Evolutionary conservation across 768 basidiomycete species (phyloP), one percentile per base, ranked within the genome.

Genomic region (Lactarius psammicola): DNA sequence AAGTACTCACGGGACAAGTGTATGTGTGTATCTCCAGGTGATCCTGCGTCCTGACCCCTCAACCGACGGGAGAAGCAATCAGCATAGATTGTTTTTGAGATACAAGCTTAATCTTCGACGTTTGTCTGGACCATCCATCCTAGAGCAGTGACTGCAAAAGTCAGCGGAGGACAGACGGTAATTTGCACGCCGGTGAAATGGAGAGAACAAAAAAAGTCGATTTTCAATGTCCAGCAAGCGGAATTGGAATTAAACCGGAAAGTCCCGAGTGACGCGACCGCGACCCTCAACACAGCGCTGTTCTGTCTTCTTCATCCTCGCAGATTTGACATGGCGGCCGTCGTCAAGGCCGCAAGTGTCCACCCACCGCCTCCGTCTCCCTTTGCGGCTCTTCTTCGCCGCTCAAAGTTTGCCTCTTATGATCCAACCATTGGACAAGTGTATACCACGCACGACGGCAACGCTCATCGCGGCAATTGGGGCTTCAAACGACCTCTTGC

Each of bases 71-170:
- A 93, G 83, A 80, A 86, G 84, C 90, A 80, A 83, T 90, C 91
- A 86, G 91, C 90, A 86, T 84, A 87, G 89, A 92, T 83, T 92
- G 91, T 93, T 92, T 93, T 92, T 84, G 89, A 89, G 88, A 80
- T 74, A 78, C 79, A 78, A 76, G 70, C 74, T 79, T 75, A 58
- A 60, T 92, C 89, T 91, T 75, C 88, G 87, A 90, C 90, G 84
- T 81, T 88, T 92, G 90, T 92, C 90, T 92, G 90, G 90, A 87
- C 90, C 83, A 78, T 87, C 86, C 82, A 80, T 84, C 83, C 87
- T 78, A 70, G 67, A 72, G 71, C 68, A 70, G 70, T 77, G 72
- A 76, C 73, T 68, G 71, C 71, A 63, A 72, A 73, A 71, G 79
- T 75, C 75, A 77, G 78, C 77, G 77, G 76, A 79, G 82, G 86